phyloP scores from a whole-genome alignment of 2,329 filamentous ascomycete species.

The Penicillium sp. region DNA sequence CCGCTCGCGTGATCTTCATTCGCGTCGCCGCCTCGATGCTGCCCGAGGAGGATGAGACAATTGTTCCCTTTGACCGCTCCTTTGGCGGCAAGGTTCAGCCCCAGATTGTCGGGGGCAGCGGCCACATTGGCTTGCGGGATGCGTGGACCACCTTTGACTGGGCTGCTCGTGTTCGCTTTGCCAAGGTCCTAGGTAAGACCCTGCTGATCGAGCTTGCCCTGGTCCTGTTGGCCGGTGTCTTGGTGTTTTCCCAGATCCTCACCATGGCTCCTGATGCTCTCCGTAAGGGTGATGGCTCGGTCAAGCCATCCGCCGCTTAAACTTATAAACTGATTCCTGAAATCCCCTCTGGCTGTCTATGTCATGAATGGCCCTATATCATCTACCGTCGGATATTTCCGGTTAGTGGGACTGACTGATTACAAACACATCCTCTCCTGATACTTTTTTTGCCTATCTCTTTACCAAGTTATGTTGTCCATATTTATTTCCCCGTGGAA shows the following conservation, averaged over 20 bases:
- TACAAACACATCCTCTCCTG: not conserved
- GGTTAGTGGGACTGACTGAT: not conserved
- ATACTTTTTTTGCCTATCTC: not conserved
- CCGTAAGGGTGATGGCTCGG: not conserved
- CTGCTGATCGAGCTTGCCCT: slow-evolving; percentile 57
- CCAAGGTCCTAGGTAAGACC: slow-evolving; percentile 76
- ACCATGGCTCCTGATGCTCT: slow-evolving; percentile 32
- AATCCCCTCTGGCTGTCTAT: not conserved
- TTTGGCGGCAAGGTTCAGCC: slow-evolving; percentile 77
- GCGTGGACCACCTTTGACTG: slow-evolving; percentile 79
- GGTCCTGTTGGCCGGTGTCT: slow-evolving; percentile 49
- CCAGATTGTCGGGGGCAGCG: slow-evolving; percentile 71
- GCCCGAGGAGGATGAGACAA: slow-evolving; percentile 75
- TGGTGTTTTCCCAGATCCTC: slow-evolving; percentile 57
- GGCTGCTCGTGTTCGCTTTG: slow-evolving; percentile 69
- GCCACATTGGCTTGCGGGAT: slow-evolving; percentile 70
- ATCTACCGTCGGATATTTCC: not conserved
- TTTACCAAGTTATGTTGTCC: not conserved
- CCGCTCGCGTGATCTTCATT: slow-evolving; percentile 73
- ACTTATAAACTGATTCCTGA: not conserved
- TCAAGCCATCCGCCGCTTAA: not conserved
- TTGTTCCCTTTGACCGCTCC: slow-evolving; percentile 87
- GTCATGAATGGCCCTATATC: not conserved
- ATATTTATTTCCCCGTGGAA: not conserved
- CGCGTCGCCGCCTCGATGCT: slow-evolving; percentile 88